phyloP scores from a whole-genome alignment of 257 asterid species.

The Solanum tarapatanum region DNA sequence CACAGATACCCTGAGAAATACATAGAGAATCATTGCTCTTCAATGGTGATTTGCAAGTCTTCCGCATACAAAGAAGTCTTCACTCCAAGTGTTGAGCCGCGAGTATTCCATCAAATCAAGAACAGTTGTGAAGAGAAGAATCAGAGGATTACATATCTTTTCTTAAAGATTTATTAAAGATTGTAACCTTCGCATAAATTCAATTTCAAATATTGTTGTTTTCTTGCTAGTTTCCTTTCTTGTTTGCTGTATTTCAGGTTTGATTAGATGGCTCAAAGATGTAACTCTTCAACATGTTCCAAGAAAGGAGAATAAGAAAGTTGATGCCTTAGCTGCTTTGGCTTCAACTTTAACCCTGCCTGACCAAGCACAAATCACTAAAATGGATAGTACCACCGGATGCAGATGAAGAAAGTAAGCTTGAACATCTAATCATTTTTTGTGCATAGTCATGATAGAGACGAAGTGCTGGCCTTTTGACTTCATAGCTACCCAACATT shows the following conservation, averaged over 20 bases:
- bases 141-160: neutral
- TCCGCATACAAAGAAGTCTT: neutral
- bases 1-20: neutral
- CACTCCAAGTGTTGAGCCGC: neutral
- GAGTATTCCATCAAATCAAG: neutral
- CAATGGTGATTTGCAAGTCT: neutral
- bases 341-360: too few species aligned
- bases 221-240: too few species aligned
- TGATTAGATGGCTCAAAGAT: too few species aligned
- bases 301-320: too few species aligned
- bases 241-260: neutral
- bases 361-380: too few species aligned
- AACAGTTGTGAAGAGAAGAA: neutral
- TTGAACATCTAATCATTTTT: neutral
- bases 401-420: too few species aligned
- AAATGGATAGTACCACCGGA: too few species aligned
- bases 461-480: neutral
- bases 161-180: neutral
- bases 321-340: too few species aligned
- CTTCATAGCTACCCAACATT: neutral
- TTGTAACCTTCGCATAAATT: neutral
- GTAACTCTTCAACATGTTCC: too few species aligned
- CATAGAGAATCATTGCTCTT: neutral
- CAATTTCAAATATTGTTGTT: too few species aligned
- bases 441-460: neutral